Base-by-base conservation (phyloP, 2,329 filamentous ascomycete genomes). In the Cladosporium velox region DNA sequence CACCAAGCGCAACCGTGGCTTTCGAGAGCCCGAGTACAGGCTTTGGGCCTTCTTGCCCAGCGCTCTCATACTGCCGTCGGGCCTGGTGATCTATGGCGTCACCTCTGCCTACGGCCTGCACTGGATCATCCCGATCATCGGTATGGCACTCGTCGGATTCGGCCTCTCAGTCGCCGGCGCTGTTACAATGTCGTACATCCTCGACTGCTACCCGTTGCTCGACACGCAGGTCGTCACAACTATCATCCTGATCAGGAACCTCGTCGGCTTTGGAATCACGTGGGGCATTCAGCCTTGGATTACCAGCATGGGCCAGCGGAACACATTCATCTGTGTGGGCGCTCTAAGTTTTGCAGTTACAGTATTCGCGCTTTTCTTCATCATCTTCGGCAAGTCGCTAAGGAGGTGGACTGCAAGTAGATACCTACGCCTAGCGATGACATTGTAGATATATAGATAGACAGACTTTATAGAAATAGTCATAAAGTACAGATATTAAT, bases 241-340 rank as follows among this genome's bases (percentile, higher is more conserved):
- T 21, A 76, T 83, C 14, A 83, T 83, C 61, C 65, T 83, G 18
- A 77, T 83, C 12, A 77, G 81, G 3, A 83, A 83, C 66, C 81
- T 80, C 1, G 82, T 83, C 77, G 78, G 77, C 0, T 83, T 83
- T 69, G 81, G 78, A 0, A 79, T 83, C 59, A 68, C 64, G 24
- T 86, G 87, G 71, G 84, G 84, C 41, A 72, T 82, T 65, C 81
- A 80, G 8, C 80, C 80, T 0, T 82, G 81, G 80, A 71, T 82
- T 12, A 14, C 71, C 0, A 72, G 77, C 30, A 77, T 82, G 74
- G 81, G 81, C 0, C 73, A 79, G 35, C 78, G 79, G 65, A 79
- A 81, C 67, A 59, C 78, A 15, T 82, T 82, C 65, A 73, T 82
- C 14, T 73, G 78, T 1, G 81, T 79, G 1, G 80, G 76, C 0